A percentile compares a stretch with the other conserved stretches of the same genome.
Conservation (phyloP, 805 yeast genomes). For the Ogataea paradorogensis region DNA sequence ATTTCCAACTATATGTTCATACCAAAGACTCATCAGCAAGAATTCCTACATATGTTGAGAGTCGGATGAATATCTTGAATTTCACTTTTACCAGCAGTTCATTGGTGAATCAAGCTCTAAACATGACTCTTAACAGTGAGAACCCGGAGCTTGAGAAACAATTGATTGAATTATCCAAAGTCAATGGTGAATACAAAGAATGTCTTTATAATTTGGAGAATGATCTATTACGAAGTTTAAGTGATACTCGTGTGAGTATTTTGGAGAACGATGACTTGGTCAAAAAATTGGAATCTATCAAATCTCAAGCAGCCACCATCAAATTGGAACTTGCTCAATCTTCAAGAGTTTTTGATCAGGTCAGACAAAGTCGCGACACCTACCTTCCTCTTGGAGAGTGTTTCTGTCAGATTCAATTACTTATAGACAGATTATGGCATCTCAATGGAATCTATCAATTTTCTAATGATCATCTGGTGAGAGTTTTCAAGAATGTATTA, state of each 20-base stretch:
- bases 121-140: slow-evolving; percentile 49
- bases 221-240: slow-evolving; percentile 54
- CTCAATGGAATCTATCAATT: slow-evolving; percentile 59
- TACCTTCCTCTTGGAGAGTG: slow-evolving; percentile 56
- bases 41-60: slow-evolving; percentile 53
- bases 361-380: slow-evolving; percentile 45
- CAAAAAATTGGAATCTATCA: slow-evolving; percentile 59
- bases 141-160: slow-evolving; percentile 66
- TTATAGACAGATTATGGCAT: slow-evolving; percentile 41
- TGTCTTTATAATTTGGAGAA: slow-evolving; percentile 56
- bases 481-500: slow-evolving; percentile 33
- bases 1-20: slow-evolving; percentile 58
- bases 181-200: slow-evolving; percentile 58
- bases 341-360: slow-evolving; percentile 48
- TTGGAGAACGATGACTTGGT: slow-evolving; percentile 65
- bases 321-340: slow-evolving; percentile 54
- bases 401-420: slow-evolving; percentile 47
- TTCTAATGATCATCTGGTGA: slow-evolving; percentile 44
- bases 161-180: slow-evolving; percentile 49
- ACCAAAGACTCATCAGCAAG: slow-evolving; percentile 53
- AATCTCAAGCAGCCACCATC: slow-evolving; percentile 56
- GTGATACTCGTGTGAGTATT: slow-evolving; percentile 55
- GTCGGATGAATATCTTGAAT: slow-evolving; percentile 63
- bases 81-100: slow-evolving; percentile 71
- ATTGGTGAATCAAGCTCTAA: slow-evolving; percentile 60